phyloP scores from a whole-genome alignment of 352 stramenopile genomes.

The Blastocystis sp. region DNA sequence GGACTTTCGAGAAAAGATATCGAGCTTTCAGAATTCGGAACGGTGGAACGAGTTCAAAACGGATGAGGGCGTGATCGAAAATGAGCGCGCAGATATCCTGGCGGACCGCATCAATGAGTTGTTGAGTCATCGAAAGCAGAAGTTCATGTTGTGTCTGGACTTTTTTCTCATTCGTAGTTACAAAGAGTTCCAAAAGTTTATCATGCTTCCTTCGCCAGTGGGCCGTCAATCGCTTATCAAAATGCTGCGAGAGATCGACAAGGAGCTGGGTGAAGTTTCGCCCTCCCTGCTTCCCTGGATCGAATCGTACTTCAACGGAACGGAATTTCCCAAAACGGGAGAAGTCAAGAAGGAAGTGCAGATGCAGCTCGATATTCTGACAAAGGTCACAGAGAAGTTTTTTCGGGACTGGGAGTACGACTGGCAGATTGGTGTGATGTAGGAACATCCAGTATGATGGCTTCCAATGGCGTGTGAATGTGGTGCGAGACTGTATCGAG shows the following conservation, averaged over 20 bases:
- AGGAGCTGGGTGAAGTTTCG: slow-evolving; percentile 26
- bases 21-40: slow-evolving; percentile 42
- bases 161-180: background rate
- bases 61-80: slow-evolving; percentile 59
- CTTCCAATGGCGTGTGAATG: slow-evolving; percentile 60
- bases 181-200: slow-evolving; percentile 54
- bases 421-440: background rate
- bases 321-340: slow-evolving; percentile 34
- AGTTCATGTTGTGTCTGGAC: slow-evolving; percentile 4
- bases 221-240: slow-evolving; percentile 24
- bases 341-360: slow-evolving; percentile 33
- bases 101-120: slow-evolving; percentile 56
- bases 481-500: slow-evolving; percentile 52
- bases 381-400: slow-evolving; percentile 52
- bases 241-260: slow-evolving; percentile 31
- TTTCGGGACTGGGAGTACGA: slow-evolving; percentile 56
- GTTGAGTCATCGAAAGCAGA: slow-evolving; percentile 51
- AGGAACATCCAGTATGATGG: slow-evolving; percentile 59
- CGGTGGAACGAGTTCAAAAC: slow-evolving; percentile 56
- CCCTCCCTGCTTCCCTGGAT: slow-evolving; percentile 55
- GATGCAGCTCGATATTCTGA: slow-evolving; percentile 32
- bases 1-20: slow-evolving; percentile 59
- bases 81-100: slow-evolving; percentile 57
- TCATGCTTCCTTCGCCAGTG: slow-evolving; percentile 58
- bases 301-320: slow-evolving; percentile 58